Evolutionary conservation across 495 filamentous ascomycete species (phyloP), one percentile per base, ranked within the genome.

Genomic region (Bacidia gigantensis): DNA sequence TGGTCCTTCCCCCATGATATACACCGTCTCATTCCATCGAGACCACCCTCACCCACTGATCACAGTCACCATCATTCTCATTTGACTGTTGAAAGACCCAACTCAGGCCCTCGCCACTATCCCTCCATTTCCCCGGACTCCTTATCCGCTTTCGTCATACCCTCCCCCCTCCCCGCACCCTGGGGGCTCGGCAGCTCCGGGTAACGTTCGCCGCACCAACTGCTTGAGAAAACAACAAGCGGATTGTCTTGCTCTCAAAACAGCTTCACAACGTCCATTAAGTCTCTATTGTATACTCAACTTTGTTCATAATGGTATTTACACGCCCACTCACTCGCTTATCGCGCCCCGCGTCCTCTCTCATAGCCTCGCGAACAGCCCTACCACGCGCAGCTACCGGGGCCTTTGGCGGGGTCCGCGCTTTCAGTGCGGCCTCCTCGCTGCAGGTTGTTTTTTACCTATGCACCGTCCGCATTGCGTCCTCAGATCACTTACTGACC

Each of bases 271-370:
- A 50, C 32, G 47, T 23, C 25, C 11, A 26, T 35, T 29, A 17
- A 1, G 25, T 35, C 11, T n/a, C 10, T 17, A 3, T n/a, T n/a
- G n/a, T 35, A n/a, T 17, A 38, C 24, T 38, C 26, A 38, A 17
- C 10, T 26, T 52, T 17, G 14, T 67, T 72, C 71, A 82, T 61
- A 70, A 84, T 84, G 81, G 81, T 84, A 83, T 80, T 83, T 77
- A 63, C 72, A 64, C 76, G 75, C 60, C 75, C 79, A 63, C 63
- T 79, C 54, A 68, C 74, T 46, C 73, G 76, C 56, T 63, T 81
- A 24, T 68, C 73, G 55, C 76, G 79, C 45, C 80, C 80, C 57
- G 72, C 75, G 53, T 69, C 77, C 54, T 74, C 75, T 18, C 62
- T 79, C 50, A 60, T 82, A 39, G 69, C 70, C 14, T 52, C 70